Percentiles rank a stretch among this genome's conserved stretches.
Evolutionary conservation across 1,139 yeast genomes (phyloP).

Genomic region (Suhomyces bribrorum): DNA sequence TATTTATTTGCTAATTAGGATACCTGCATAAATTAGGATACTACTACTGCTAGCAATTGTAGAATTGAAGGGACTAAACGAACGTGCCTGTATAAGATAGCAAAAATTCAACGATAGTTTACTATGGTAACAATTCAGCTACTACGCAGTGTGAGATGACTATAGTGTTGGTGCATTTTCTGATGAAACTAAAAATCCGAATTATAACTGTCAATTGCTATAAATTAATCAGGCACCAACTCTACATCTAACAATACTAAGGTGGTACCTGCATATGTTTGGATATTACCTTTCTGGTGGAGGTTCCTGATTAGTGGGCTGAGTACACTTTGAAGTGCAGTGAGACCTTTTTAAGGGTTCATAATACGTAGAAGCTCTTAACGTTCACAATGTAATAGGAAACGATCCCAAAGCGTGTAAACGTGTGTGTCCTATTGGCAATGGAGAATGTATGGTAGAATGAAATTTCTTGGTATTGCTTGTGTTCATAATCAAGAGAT

Average conservation of each 20-base stretch:
- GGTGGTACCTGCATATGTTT: no score
- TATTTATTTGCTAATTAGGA: conserved; percentile 4
- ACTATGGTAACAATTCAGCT: neutral
- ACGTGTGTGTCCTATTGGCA: neutral
- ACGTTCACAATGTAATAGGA: neutral
- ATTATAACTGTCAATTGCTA: no score
- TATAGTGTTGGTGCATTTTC: no score
- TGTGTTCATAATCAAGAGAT: conserved; percentile 5
- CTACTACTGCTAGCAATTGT: no score
- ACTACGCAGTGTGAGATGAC: no score
- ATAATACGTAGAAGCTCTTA: conserved; percentile 1
- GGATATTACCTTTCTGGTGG: conserved; percentile 1
- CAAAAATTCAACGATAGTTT: neutral
- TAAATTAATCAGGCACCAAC: no score
- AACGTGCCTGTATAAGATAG: no score
- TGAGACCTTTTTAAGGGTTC: no score
- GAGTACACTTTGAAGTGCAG: neutral
- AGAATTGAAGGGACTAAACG: no score
- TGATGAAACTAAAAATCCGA: no score
- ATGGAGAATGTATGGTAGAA: neutral
- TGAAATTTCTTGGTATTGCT: conserved; percentile 2
- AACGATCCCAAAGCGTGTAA: neutral
- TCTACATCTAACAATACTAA: no score
- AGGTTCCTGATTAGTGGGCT: conserved; percentile 1
- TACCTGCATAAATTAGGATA: conserved; percentile 2